Conservation (phyloP, 2,329 filamentous ascomycete species). For the Phyllosticta capitalensis region DNA sequence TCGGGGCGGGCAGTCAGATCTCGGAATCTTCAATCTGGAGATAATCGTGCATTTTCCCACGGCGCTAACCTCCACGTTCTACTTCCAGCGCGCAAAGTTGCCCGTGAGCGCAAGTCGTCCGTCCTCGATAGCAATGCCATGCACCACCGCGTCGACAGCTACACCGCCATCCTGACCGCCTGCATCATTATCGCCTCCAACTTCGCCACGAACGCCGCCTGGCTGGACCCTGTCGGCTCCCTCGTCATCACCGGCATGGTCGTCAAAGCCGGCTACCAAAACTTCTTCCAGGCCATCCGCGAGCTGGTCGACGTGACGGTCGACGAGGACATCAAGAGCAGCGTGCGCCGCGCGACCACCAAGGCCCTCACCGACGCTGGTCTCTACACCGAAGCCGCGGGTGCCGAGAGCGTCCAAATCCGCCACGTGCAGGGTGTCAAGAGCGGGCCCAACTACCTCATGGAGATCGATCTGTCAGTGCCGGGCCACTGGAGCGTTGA, state of each 20-base stretch:
- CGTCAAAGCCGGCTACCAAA: slow-evolving; percentile 77
- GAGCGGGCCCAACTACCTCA: slow-evolving; percentile 89
- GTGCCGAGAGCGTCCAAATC: slow-evolving; percentile 37
- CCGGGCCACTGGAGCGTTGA: slow-evolving; percentile 68
- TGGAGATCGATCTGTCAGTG: slow-evolving; percentile 80
- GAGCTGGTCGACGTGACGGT: slow-evolving; percentile 89
- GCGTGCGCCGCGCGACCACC: slow-evolving; percentile 55
- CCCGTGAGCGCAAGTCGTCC: slow-evolving; percentile 85
- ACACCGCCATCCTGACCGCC: slow-evolving; percentile 89
- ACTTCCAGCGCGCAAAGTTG: slow-evolving; percentile 78
- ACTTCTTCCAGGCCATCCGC: slow-evolving; percentile 70
- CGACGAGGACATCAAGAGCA: slow-evolving; percentile 70
- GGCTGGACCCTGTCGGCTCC: slow-evolving; percentile 90
- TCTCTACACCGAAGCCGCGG: background rate
- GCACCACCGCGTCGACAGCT: slow-evolving; percentile 90
- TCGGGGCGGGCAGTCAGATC: background rate
- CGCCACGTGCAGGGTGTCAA: slow-evolving; percentile 82
- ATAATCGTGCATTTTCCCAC: background rate
- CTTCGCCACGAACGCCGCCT: slow-evolving; percentile 71
- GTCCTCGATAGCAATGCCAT: slow-evolving; percentile 93
- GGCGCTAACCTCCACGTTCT: slow-evolving; percentile 16
- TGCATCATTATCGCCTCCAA: slow-evolving; percentile 85
- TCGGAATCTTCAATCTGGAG: background rate
- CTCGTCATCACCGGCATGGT: slow-evolving; percentile 90
- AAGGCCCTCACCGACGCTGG: slow-evolving; percentile 19